phyloP scores from a whole-genome alignment of 164 flowering plant species.

The Platanus orientalis region DNA sequence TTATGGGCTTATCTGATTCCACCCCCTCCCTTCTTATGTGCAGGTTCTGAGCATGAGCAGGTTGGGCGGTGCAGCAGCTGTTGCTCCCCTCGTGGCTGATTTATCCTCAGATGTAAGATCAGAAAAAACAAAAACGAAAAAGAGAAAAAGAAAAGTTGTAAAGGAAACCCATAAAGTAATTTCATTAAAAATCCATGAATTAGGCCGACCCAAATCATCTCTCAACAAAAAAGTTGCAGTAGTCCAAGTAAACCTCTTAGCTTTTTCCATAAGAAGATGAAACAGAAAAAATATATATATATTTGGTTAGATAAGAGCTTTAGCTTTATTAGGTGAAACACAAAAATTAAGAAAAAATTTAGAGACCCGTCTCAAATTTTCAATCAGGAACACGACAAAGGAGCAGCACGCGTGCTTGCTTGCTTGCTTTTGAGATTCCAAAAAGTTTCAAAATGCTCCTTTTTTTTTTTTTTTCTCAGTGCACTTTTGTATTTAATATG shows the following conservation, averaged over 20 bases:
- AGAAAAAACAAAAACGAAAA: neutral
- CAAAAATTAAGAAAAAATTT: too few relatives aligned
- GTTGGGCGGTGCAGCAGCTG: constrained; percentile 91
- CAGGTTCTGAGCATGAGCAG: constrained; percentile 99
- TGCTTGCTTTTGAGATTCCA: neutral
- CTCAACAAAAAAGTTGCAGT: too few relatives aligned
- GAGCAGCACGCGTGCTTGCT: constrained; percentile 11
- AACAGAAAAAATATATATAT: too few relatives aligned
- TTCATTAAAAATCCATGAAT: too few relatives aligned
- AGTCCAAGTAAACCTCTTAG: too few relatives aligned
- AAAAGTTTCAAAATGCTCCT: neutral
- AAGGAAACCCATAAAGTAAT: too few relatives aligned
- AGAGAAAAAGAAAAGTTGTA: too few relatives aligned
- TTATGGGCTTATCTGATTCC: constrained; percentile 1
- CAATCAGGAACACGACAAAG: constrained; percentile 11
- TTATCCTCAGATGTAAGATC: constrained; percentile 56
- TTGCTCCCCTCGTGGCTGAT: constrained; percentile 77
- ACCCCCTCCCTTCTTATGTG: neutral
- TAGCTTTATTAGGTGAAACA: too few relatives aligned
- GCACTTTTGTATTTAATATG: too few relatives aligned
- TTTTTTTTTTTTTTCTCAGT: neutral
- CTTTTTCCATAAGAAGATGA: too few relatives aligned
- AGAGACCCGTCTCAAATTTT: neutral
- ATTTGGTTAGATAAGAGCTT: too few relatives aligned
- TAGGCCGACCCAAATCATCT: too few relatives aligned